phyloP scores from a whole-genome alignment of 1,284 basidiomycete species.

The Trametes hirsuta region DNA sequence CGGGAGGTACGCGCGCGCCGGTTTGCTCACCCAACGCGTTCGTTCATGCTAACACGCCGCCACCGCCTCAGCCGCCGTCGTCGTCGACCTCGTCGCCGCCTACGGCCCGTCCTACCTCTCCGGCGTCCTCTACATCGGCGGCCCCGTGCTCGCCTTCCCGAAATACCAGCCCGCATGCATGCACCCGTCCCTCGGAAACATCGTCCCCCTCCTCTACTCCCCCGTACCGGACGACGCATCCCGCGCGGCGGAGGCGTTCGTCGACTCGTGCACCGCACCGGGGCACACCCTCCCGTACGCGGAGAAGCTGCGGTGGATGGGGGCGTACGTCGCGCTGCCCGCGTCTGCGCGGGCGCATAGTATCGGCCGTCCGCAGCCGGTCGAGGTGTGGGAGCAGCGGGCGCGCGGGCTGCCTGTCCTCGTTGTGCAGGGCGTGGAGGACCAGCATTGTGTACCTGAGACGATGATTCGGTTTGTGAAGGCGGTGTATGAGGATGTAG shows the following conservation, averaged over 20 bases:
- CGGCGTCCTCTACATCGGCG: constrained; percentile 41
- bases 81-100: constrained; percentile 41
- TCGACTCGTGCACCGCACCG: constrained; percentile 31
- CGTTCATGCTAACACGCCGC: neutral
- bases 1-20: constrained; percentile 3
- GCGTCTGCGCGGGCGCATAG: constrained; percentile 3
- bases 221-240: constrained; percentile 33
- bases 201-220: constrained; percentile 30
- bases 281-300: constrained; percentile 32
- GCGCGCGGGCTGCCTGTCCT: constrained; percentile 36
- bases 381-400: constrained; percentile 31
- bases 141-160: constrained; percentile 22
- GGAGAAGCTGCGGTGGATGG: constrained; percentile 38
- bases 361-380: constrained; percentile 4
- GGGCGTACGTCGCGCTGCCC: constrained; percentile 36
- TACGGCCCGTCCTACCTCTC: constrained; percentile 38
- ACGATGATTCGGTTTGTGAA: constrained; percentile 32
- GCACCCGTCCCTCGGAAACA: constrained; percentile 34
- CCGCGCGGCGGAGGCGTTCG: constrained; percentile 33
- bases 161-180: constrained; percentile 20
- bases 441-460: constrained; percentile 30
- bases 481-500: constrained; percentile 33
- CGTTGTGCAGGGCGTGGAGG: constrained; percentile 37
- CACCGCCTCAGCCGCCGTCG: constrained; percentile 31
- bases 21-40: no score